Evolutionary conservation across 2,329 filamentous ascomycete species (phyloP).

Genomic region (Sporothrix pallida): DNA sequence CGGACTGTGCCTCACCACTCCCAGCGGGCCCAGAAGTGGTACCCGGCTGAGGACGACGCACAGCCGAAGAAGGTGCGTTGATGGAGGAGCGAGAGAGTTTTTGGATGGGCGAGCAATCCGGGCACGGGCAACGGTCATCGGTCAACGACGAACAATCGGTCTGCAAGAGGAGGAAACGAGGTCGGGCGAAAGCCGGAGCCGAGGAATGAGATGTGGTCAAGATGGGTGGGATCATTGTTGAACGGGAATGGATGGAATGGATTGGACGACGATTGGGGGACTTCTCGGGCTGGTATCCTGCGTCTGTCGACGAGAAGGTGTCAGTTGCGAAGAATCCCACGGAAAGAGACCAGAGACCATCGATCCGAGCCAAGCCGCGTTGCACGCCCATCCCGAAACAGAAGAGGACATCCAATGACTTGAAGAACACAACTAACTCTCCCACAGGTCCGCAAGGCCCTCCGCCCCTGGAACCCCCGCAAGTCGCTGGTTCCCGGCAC

Average conservation of each 20-base stretch:
- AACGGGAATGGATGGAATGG: too few species aligned
- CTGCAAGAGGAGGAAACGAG: too few species aligned
- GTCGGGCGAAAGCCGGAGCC: too few species aligned
- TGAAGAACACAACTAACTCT: slow-evolving; percentile 41
- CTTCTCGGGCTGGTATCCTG: too few species aligned
- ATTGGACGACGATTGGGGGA: too few species aligned
- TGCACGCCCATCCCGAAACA: neutral
- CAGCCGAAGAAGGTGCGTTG: slow-evolving; percentile 91
- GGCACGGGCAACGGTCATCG: neutral
- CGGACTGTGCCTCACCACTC: slow-evolving; percentile 83
- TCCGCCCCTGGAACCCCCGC: slow-evolving; percentile 86
- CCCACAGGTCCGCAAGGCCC: slow-evolving; percentile 86
- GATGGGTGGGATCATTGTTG: too few species aligned
- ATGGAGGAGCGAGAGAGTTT: neutral
- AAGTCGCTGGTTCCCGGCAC: slow-evolving; percentile 90
- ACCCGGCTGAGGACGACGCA: slow-evolving; percentile 90
- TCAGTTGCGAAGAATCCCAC: neutral
- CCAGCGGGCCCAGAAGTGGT: slow-evolving; percentile 99
- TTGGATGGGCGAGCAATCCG: neutral
- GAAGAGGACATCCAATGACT: neutral
- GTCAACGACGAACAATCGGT: too few species aligned
- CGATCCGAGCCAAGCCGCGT: too few species aligned
- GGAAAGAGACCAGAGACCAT: neutral
- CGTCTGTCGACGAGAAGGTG: too few species aligned
- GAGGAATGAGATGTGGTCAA: too few species aligned